Base-by-base conservation (phyloP, 2,329 filamentous ascomycete species). In the Paraphoma sp. region DNA sequence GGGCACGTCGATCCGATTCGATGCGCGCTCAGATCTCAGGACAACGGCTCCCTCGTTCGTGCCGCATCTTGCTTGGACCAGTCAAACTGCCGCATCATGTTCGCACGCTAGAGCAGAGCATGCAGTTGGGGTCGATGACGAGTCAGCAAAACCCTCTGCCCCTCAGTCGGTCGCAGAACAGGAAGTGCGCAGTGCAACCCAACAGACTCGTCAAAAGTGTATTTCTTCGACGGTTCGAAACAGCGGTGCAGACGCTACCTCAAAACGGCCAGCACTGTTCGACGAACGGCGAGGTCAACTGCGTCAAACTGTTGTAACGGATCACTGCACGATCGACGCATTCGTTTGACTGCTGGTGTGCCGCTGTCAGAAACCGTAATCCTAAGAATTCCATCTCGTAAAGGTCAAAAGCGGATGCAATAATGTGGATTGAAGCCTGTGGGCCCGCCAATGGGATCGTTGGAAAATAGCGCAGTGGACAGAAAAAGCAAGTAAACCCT, bases 1-100 rank as follows among this genome's bases (percentile, higher is more conserved):
- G 69, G 69, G 67, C 68, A 49, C 42, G 63, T 38, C 57, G 68
- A 71, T 73, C 65, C 66, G 71, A 73, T 75, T 73, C 65, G 68
- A 61, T 54, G 65, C 59, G 59, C 59, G 57, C 60, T 69, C 60
- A 71, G 71, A 74, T 74, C 71, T 71, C 38, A 60, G 51, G 57
- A 53, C 62, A 73, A 75, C 70, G 71, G 68, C 69, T 64, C 63
- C 57, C 60, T 60, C 51, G 54, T 56, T 68, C 61, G 59, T 68
- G 69, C 70, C 67, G 67, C 63, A 73, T 71, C 67, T 70, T 65
- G 65, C 64, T 63, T 60, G 52, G 48, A 40, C 55, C 51, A 57
- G 53, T 56, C 45, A 48, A 38, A 47, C 46, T 33, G 53, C 61
- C 54, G 51, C 47, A 33, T 49, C 51, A 36, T 44, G 59, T 23